Base-by-base conservation (phyloP, 192 early-diverging fungal genomes). In the Gryganskiella cystojenkinii region DNA sequence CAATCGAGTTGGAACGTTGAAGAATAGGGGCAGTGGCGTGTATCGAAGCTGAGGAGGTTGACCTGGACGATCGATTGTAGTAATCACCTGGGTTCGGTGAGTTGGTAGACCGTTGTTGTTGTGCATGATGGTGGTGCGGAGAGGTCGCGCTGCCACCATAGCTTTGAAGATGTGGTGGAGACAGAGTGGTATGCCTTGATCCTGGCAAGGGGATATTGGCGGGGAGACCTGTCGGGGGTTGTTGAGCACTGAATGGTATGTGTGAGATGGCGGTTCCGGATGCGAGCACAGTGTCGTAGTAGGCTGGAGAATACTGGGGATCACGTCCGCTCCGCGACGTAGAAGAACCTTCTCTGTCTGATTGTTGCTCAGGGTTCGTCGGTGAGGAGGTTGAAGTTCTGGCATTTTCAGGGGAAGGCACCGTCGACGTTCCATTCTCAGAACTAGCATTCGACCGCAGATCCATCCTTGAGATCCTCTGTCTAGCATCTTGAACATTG, bases 401-500 rank as follows among this genome's bases (percentile, higher is more conserved):
- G 13, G 7, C 37, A 13, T 40, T 40, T 13, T 40, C 73, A 6
- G 73, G 73, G 2, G 73, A 76, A 15, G 58, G 58, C 14, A 68
- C 31, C 22, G 71, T 66, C 2, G 62, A 55, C 17, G 60, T 58
- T 47, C 70, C 70, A 34, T 63, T 20, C 34, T 74, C 71, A 13
- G 71, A 67, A 33, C 71, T 74, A 4, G 34, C 64, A 43, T 66
- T 62, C 13, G 73, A 76, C n/a, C 37, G 64, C 20, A 76, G 61
- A 42, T 76, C 65, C 37, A 76, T 20, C 34, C 60, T 61, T 33
- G 73, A 64, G 28, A 76, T 76, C 60, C 73, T 40, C 13, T 76
- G 73, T 24, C 73, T 67, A 20, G 65, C 28, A 27, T 76, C 73
- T 45, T 62, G 54, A 47, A 73, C 64, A 46, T 37, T 61, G 53